Evolutionary conservation across 495 filamentous ascomycete species (phyloP).

Genomic region (Aspergillus heteromorphus): DNA sequence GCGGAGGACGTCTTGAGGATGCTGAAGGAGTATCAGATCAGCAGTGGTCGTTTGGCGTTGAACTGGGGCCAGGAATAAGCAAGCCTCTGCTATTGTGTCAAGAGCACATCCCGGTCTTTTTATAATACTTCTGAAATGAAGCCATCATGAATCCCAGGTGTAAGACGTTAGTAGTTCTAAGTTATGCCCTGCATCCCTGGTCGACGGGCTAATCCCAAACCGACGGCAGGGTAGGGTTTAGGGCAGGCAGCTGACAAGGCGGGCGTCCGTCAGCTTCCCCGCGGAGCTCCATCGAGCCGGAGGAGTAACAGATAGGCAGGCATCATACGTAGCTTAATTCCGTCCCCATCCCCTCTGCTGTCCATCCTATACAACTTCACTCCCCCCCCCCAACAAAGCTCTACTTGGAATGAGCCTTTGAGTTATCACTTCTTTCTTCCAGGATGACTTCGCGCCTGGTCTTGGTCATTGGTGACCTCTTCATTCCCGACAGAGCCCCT

Average conservation of each 20-base stretch:
- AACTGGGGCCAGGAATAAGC: slow-evolving; percentile 68
- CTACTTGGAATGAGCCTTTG: slow-evolving; percentile 27
- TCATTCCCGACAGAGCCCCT: slow-evolving; percentile 94
- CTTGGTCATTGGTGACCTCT: slow-evolving; percentile 91
- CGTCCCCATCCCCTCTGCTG: neutral
- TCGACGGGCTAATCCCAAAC: neutral
- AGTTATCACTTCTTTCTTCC: slow-evolving; percentile 11
- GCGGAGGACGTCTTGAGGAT: slow-evolving; percentile 65
- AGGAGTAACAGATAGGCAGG: slow-evolving; percentile 10
- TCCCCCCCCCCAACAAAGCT: neutral
- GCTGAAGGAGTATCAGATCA: slow-evolving; percentile 69
- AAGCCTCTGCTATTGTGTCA: neutral
- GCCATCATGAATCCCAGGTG: neutral
- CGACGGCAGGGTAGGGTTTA: slow-evolving; percentile 25
- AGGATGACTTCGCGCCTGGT: slow-evolving; percentile 77
- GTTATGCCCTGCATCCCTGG: too few species aligned
- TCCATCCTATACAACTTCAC: neutral
- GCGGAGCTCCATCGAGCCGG: slow-evolving; percentile 28
- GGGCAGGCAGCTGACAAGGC: slow-evolving; percentile 10
- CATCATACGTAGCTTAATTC: slow-evolving; percentile 3
- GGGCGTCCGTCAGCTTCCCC: slow-evolving; percentile 25
- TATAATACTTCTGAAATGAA: too few species aligned
- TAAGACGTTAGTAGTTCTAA: too few species aligned
- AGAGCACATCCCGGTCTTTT: neutral
- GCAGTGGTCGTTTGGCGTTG: slow-evolving; percentile 68